A percentile compares a stretch with the other conserved stretches of the same genome.
Conservation (phyloP, 75 land plant genomes). For the Cunninghamia lanceolata region DNA sequence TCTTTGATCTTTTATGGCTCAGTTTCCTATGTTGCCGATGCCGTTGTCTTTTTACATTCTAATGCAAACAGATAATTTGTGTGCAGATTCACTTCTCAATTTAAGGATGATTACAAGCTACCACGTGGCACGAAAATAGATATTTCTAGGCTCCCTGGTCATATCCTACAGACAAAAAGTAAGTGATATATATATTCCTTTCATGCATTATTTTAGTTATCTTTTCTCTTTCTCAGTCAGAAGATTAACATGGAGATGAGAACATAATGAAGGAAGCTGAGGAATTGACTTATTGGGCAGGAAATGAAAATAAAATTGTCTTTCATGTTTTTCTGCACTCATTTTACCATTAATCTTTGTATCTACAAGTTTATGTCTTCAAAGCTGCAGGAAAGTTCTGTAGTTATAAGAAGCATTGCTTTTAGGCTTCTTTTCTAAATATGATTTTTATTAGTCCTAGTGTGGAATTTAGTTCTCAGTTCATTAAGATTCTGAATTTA, state of each 20-base stretch:
- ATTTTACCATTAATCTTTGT: neutral
- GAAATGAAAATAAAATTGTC: neutral
- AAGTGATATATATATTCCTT: slow-evolving; percentile 14
- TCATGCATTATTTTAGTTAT: neutral
- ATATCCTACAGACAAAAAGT: slow-evolving; percentile 84
- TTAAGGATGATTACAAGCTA: slow-evolving; percentile 89
- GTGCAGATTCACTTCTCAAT: slow-evolving; percentile 80
- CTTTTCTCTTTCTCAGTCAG: neutral
- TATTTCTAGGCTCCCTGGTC: slow-evolving; percentile 72
- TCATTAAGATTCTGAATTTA: neutral
- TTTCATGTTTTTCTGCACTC: neutral
- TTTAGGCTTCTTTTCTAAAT: neutral
- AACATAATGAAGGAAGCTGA: neutral
- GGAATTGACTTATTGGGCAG: neutral
- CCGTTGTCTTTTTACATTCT: neutral
- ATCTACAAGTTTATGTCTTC: neutral
- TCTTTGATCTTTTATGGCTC: neutral
- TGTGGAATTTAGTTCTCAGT: neutral
- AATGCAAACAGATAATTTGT: neutral
- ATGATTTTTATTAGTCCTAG: neutral
- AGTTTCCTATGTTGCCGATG: slow-evolving; percentile 7
- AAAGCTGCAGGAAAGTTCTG: neutral
- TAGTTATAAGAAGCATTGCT: neutral
- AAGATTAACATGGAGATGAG: neutral
- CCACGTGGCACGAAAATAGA: slow-evolving; percentile 82